Evolutionary conservation across 805 yeast species (phyloP), one percentile per base, ranked within the genome.

Genomic region (Ogataea nonfermentans): DNA sequence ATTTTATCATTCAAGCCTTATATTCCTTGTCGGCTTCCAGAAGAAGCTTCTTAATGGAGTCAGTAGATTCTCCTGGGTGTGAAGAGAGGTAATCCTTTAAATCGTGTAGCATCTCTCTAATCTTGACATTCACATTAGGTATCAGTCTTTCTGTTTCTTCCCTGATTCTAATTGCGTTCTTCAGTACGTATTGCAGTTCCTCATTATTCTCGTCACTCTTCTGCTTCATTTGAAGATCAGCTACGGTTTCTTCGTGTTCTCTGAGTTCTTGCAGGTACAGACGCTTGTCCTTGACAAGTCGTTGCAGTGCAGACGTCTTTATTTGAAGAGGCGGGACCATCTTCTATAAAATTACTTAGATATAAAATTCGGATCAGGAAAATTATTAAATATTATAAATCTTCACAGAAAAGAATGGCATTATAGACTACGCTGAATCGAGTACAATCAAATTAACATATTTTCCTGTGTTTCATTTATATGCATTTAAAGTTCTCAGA

Each of bases 311-410:
- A 44, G 74, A 77, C 25, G 74, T 71, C 51, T 84, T 84, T 59
- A 87, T 84, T 53, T 82, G 85, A 29, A 85, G 62, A 45, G 72
- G 78, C 1, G 87, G 68, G 1, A 88, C 71, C 84, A 82, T 83
- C 22, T 35, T 40, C 27, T 33, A 12, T 5, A 14, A 14, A 14
- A 10, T 14, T 17, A 4, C n/a, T 24, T 24, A 29, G 11, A 23
- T 15, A 12, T 20, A 32, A 23, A 24, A 13, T 29, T 16, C 32
- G 23, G 13, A 11, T 19, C 22, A 6, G 6, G 28, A 9, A 25
- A 25, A 19, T 19, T n/a, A n/a, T n/a, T n/a, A n/a, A n/a, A n/a
- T n/a, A n/a, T n/a, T n/a, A n/a, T n/a, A n/a, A n/a, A n/a, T n/a
- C n/a, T n/a, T n/a, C n/a, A n/a, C n/a, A n/a, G n/a, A n/a, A n/a